Evolutionary conservation across 1,139 yeast species (phyloP).

Genomic region (Saccharomyces hybrid): DNA sequence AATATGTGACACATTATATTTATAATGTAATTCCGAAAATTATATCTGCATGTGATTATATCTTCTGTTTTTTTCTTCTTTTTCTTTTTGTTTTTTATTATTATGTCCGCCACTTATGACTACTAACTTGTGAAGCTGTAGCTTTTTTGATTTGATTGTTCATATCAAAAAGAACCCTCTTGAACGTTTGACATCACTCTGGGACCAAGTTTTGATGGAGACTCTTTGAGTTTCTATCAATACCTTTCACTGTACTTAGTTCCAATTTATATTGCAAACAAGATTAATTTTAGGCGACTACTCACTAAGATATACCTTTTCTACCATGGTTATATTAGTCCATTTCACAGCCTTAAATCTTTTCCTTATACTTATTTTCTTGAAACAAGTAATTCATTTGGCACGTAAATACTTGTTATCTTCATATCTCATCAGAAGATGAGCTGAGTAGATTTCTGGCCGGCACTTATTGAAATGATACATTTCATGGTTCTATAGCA

Average conservation of each 20-base stretch:
- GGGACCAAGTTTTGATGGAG: neutral
- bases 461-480: neutral
- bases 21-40: neutral
- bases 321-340: conserved; percentile 2
- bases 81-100: neutral
- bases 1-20: neutral
- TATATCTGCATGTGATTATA: neutral
- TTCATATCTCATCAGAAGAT: neutral
- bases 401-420: neutral
- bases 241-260: conserved; percentile 1
- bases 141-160: neutral
- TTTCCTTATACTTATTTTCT: neutral
- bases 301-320: conserved; percentile 2
- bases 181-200: neutral
- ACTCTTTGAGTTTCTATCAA: neutral
- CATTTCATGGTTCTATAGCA: neutral
- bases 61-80: neutral
- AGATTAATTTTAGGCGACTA: neutral
- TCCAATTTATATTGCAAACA: conserved; percentile 1
- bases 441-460: neutral
- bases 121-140: neutral
- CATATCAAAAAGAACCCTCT: neutral
- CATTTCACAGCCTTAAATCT: conserved; percentile 2
- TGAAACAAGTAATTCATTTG: neutral
- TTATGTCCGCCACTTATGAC: neutral